These are phyloP conservation scores for Torulaspora gathmanii DNA, from an alignment of 805 yeast species.

Conservation along the genomic window DNA sequence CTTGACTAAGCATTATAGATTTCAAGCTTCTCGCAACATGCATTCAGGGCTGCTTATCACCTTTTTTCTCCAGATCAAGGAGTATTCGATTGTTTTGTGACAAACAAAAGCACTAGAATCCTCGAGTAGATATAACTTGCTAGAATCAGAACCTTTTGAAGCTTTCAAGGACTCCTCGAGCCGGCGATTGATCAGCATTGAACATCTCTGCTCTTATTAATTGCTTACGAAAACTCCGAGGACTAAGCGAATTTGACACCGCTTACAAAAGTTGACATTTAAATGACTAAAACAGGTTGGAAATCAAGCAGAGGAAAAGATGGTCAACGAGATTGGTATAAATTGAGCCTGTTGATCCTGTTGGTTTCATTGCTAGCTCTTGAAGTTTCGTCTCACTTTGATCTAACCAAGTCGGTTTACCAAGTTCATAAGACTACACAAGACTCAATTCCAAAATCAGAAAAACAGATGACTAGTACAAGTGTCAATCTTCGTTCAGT, in stretches of 20 bases:
- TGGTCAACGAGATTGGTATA: background rate
- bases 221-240: background rate
- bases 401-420: background rate
- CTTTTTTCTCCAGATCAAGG: too few species aligned
- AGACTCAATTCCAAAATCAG: background rate
- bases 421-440: background rate
- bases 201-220: background rate
- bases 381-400: background rate
- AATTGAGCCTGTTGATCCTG: background rate
- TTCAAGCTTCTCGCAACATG: too few species aligned
- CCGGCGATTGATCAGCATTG: too few species aligned
- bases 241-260: background rate
- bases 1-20: too few species aligned
- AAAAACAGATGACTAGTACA: slow-evolving; percentile 10
- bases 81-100: too few species aligned
- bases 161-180: too few species aligned
- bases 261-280: background rate
- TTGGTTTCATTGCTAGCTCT: background rate
- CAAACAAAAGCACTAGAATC: too few species aligned
- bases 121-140: too few species aligned
- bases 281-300: background rate
- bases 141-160: too few species aligned
- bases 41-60: too few species aligned
- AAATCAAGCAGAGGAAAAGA: background rate
- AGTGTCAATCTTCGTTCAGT: slow-evolving; percentile 41